Evolutionary conservation across 1,139 yeast genomes (phyloP).

Genomic region (Lodderomyces jiufengensis): DNA sequence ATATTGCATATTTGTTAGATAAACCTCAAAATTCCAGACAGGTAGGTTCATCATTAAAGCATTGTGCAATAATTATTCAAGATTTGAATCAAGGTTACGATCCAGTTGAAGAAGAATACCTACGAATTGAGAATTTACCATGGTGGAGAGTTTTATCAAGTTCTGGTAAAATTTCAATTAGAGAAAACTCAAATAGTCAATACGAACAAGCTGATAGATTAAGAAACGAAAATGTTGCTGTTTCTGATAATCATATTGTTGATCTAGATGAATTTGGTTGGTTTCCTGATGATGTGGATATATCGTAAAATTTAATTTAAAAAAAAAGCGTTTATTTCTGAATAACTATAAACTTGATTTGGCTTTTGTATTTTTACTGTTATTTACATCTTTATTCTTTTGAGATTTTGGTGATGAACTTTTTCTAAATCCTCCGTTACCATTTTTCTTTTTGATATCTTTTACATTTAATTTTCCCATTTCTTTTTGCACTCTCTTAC

Average conservation of each 20-base stretch:
- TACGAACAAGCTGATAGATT: conserved; percentile 45
- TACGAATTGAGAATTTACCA: conserved; percentile 46
- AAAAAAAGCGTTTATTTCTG: too few species aligned
- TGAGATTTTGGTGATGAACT: neutral
- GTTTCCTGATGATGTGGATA: conserved; percentile 55
- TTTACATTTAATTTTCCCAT: conserved; percentile 17
- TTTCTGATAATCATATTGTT: conserved; percentile 36
- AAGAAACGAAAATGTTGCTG: conserved; percentile 48
- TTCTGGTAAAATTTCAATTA: conserved; percentile 57
- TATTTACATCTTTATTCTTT: neutral
- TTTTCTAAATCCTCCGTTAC: neutral
- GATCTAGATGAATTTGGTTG: conserved; percentile 55
- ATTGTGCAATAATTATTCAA: conserved; percentile 23
- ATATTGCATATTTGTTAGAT: conserved; percentile 60
- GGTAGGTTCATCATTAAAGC: conserved; percentile 68
- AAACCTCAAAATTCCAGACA: conserved; percentile 68
- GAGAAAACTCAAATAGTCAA: conserved; percentile 44
- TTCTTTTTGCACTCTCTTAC: conserved; percentile 53
- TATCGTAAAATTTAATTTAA: conserved; percentile 7
- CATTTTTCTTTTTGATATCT: conserved; percentile 3
- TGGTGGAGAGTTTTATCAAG: conserved; percentile 80
- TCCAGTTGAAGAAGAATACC: conserved; percentile 15
- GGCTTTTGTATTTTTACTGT: conserved; percentile 2
- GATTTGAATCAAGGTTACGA: conserved; percentile 21
- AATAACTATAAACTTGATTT: neutral